Evolutionary conservation across 768 basidiomycete genomes (phyloP).

Genomic region (Grammothele lineata): DNA sequence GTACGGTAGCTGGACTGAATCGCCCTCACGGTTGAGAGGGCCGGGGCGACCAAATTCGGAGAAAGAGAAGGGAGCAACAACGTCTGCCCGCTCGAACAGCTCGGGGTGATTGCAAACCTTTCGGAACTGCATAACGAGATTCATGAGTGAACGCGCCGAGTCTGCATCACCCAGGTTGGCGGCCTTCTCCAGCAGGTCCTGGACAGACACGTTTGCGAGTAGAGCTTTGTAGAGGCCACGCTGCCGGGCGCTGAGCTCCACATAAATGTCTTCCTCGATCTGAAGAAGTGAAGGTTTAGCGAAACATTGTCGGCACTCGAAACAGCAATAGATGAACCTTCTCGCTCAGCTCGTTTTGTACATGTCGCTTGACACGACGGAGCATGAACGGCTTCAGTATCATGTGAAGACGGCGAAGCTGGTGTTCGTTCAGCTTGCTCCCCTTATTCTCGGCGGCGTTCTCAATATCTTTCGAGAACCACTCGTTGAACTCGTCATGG

Average conservation of each 20-base stretch:
- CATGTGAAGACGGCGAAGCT: constrained; percentile 93
- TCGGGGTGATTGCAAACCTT: constrained; percentile 99
- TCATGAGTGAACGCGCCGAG: constrained; percentile 94
- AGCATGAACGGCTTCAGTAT: constrained; percentile 99
- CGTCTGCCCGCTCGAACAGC: constrained; percentile 95
- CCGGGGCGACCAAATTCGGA: constrained; percentile 77
- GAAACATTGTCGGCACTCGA: neutral
- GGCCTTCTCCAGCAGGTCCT: constrained; percentile 91
- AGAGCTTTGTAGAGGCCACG: constrained; percentile 85
- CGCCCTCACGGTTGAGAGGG: constrained; percentile 83
- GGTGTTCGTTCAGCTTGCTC: constrained; percentile 89
- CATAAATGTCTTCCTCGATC: constrained; percentile 96
- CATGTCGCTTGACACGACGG: constrained; percentile 92
- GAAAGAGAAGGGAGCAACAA: constrained; percentile 90
- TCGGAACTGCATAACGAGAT: constrained; percentile 99
- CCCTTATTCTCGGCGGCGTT: constrained; percentile 90
- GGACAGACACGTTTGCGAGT: constrained; percentile 89
- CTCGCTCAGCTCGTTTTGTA: constrained; percentile 99
- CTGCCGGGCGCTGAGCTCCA: constrained; percentile 92
- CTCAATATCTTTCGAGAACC: constrained; percentile 99
- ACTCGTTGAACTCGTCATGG: constrained; percentile 98
- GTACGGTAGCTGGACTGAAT: constrained; percentile 76
- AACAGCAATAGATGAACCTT: constrained; percentile 57
- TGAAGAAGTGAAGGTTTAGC: constrained; percentile 26
- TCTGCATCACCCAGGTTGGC: constrained; percentile 87